Evolutionary conservation across 768 basidiomycete species (phyloP), one percentile per base, ranked within the genome.

Genomic region (Hericium erinaceus): DNA sequence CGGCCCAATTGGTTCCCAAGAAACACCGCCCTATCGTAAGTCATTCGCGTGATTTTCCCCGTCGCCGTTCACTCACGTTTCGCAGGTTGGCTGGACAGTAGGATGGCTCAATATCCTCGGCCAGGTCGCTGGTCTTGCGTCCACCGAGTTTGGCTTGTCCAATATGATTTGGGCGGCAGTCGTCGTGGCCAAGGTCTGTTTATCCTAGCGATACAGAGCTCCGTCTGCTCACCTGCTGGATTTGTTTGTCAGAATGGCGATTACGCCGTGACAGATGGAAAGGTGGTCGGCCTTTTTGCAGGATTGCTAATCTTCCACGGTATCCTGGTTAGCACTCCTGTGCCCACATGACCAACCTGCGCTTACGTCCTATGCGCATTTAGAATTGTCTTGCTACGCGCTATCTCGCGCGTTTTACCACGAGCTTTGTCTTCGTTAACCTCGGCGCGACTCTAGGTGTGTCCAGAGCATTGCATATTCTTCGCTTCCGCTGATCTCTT

Each of bases 81-180:
- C 44, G 33, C 48, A 83, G 81, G 77, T 88, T 39, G 87, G 86
- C 28, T 89, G 86, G 86, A 70, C 87, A 10, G 87, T 89, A 16
- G 88, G 88, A 52, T 90, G 88, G 88, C 76, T 92, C 48, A 92
- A 92, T 66, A 82, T 90, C 44, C 79, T 90, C 15, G 88, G 89
- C 39, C 90, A 92, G 70, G 81, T 91, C 57, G 89, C 91, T 12
- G 92, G 92, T 28, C 75, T 92, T 52, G 87, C 91, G 7, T 92
- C 88, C 2, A 92, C 89, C 0, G 89, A 92, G 68, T 92, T 90
- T 65, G 90, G 89, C 26, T 76, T 89, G 20, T 77, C 85, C 20
- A 80, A 77, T 66, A 90, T 89, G 88, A 87, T 89, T 41, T 80
- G 85, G 75, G 83, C 83, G n/a, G 89, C 89, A 3, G 85, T 85